phyloP scores from a whole-genome alignment of 75 land plant species.

The Cryptomeria japonica region DNA sequence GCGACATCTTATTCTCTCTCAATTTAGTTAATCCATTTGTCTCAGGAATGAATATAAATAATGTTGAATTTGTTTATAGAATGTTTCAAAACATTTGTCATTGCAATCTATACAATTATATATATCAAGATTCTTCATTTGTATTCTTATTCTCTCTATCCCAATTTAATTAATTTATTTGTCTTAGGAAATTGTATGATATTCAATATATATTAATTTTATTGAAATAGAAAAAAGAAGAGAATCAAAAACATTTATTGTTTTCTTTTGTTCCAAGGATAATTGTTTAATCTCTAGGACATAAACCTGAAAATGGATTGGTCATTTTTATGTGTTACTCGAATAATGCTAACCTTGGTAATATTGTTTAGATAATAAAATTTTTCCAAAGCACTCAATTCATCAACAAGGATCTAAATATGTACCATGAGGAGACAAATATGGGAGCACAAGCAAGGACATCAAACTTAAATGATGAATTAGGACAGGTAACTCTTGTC shows the following conservation, averaged over 20 bases:
- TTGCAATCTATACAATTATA: background rate
- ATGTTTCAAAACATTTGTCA: background rate
- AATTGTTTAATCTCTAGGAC: background rate
- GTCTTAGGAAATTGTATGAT: too few species aligned
- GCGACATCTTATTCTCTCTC: too few species aligned
- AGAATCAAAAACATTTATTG: too few species aligned
- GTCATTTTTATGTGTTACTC: background rate
- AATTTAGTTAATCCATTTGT: too few species aligned
- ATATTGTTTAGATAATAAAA: background rate
- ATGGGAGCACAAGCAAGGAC: slow-evolving; percentile 49
- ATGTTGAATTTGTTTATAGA: background rate
- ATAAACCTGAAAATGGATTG: background rate
- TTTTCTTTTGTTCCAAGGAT: too few species aligned
- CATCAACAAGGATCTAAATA: slow-evolving; percentile 43
- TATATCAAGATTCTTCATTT: background rate
- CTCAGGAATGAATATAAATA: too few species aligned
- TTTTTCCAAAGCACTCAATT: slow-evolving; percentile 41
- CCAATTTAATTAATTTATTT: background rate
- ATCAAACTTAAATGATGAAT: slow-evolving; percentile 57
- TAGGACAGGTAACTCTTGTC: slow-evolving; percentile 40
- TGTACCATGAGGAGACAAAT: slow-evolving; percentile 43
- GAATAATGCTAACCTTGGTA: background rate
- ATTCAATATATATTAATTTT: too few species aligned
- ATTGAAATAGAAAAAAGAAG: too few species aligned
- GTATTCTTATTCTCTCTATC: background rate